These are phyloP conservation scores for Nyctanthes arbortristis DNA, from an alignment of 257 asterid genomes.

Conservation along the genomic window DNA sequence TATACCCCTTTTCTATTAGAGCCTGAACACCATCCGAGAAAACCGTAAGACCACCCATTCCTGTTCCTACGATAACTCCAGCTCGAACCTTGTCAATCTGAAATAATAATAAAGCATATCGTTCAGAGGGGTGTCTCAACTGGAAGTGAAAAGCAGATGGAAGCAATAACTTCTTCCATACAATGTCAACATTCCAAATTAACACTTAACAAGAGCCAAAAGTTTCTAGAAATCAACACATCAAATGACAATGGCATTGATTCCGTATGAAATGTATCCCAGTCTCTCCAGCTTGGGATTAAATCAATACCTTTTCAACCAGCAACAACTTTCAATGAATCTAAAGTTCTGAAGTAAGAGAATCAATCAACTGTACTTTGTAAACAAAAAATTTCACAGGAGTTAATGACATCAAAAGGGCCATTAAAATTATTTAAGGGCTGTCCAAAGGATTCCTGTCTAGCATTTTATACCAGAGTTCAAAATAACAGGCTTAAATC, in stretches of 20 bases:
- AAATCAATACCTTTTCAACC: not conserved
- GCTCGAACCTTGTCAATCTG: constrained; percentile 89
- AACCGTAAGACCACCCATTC: constrained; percentile 92
- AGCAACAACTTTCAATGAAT: not conserved
- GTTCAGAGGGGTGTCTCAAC: constrained; percentile 7
- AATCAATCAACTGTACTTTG: not conserved
- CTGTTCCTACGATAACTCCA: constrained; percentile 89
- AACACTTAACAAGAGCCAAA: constrained; percentile 6
- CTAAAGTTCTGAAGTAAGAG: not conserved
- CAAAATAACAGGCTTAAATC: too few relatives aligned
- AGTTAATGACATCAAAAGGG: too few relatives aligned
- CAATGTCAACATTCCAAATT: not conserved
- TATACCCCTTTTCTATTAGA: constrained; percentile 72
- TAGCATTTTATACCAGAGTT: not conserved
- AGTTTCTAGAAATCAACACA: not conserved
- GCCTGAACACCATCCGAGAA: constrained; percentile 89
- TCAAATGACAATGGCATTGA: not conserved
- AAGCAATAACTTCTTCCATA: not conserved
- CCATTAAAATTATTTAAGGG: too few relatives aligned
- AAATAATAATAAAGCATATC: constrained; percentile 14
- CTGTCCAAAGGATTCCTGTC: too few relatives aligned
- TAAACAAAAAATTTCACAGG: not conserved
- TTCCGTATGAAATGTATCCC: not conserved
- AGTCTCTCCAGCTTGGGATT: not conserved
- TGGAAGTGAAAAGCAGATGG: not conserved